phyloP scores from a whole-genome alignment of 176 grass and related monocot species.

The Oryza longistaminata region DNA sequence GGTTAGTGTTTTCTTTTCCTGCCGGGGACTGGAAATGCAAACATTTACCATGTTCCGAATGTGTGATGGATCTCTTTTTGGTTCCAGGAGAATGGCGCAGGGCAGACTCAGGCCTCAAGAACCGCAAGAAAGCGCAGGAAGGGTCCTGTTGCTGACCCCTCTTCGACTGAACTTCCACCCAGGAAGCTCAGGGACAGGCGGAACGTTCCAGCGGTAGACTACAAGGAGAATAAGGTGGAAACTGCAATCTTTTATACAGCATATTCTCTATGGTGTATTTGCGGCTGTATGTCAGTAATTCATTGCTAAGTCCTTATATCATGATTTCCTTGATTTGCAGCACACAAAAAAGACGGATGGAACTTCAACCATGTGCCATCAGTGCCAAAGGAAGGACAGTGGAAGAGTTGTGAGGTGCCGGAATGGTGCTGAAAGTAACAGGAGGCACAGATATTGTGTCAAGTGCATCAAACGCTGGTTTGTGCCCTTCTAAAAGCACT shows the following conservation, averaged over 20 bases:
- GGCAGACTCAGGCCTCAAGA: neutral
- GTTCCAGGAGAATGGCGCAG: neutral
- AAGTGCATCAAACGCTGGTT: slow-evolving; percentile 72
- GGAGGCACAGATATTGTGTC: slow-evolving; percentile 56
- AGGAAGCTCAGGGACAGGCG: neutral
- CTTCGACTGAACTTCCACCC: neutral
- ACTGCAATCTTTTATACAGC: neutral
- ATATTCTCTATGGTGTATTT: neutral
- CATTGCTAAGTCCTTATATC: neutral
- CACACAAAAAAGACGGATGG: neutral
- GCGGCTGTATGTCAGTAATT: too few species aligned
- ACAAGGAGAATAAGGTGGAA: slow-evolving; percentile 16
- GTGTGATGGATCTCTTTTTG: neutral
- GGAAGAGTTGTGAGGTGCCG: slow-evolving; percentile 61
- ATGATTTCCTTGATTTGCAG: slow-evolving; percentile 25
- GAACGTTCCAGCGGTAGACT: neutral
- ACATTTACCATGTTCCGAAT: neutral
- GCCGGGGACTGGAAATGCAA: neutral
- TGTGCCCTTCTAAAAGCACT: slow-evolving; percentile 4
- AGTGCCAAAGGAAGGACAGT: slow-evolving; percentile 67
- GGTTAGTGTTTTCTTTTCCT: neutral
- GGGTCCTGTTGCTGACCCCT: slow-evolving; percentile 18
- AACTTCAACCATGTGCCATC: slow-evolving; percentile 65
- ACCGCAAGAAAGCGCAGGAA: neutral
- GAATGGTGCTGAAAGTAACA: neutral